A percentile compares a stretch with the other conserved stretches of the same genome.
Evolutionary conservation across 1,139 yeast genomes (phyloP).

Genomic region (Yarrowia galli): DNA sequence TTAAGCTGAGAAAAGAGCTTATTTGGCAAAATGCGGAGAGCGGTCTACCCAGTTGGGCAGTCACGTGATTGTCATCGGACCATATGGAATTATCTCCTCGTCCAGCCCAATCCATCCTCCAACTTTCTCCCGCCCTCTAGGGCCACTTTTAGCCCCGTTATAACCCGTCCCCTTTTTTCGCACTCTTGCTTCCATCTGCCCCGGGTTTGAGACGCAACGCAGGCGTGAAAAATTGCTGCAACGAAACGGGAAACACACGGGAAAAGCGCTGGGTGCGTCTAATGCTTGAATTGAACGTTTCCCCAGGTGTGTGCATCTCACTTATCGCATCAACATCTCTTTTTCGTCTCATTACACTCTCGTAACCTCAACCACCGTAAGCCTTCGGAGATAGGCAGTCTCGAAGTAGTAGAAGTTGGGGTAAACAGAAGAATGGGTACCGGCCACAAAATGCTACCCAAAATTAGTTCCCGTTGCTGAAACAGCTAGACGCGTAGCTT

Average conservation of each 20-base stretch:
- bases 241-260: constrained; percentile 29
- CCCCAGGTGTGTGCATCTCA: neutral
- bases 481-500: neutral
- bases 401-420: neutral
- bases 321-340: neutral
- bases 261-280: constrained; percentile 29
- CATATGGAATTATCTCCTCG: neutral
- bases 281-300: neutral
- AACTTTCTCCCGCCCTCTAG: neutral
- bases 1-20: neutral
- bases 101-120: neutral
- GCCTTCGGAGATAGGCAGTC: neutral
- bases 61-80: constrained; percentile 5
- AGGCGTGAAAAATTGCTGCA: constrained; percentile 39
- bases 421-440: too few relatives aligned
- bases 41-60: neutral
- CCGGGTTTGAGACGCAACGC: constrained; percentile 34
- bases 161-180: neutral
- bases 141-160: neutral
- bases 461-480: neutral
- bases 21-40: constrained; percentile 5
- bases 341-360: neutral
- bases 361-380: neutral
- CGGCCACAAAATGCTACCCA: too few relatives aligned
- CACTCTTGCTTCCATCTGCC: constrained; percentile 33